phyloP scores from a whole-genome alignment of 345 rosid genomes.

The Cochlearia excelsa region DNA sequence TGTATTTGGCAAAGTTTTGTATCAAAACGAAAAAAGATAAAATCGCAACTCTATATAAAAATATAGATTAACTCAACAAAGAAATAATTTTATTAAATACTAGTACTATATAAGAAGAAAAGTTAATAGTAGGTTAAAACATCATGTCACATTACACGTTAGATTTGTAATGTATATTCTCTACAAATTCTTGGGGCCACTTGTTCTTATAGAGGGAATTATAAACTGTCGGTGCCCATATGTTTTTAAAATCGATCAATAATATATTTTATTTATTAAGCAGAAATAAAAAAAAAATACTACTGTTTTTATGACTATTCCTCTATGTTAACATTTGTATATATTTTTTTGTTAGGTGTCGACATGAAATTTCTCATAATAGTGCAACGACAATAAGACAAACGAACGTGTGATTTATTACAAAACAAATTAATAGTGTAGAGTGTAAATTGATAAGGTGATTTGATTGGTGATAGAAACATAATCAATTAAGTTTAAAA shows the following conservation, averaged over 20 bases:
- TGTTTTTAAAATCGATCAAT: not conserved
- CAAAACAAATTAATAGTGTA: not conserved
- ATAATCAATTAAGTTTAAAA: not conserved
- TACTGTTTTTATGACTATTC: no score
- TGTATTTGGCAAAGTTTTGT: no score
- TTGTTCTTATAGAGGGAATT: not conserved
- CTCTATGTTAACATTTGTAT: no score
- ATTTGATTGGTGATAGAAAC: constrained; percentile 6
- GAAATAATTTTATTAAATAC: no score
- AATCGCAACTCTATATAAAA: no score
- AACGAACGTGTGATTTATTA: constrained; percentile 8
- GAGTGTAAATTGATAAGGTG: not conserved
- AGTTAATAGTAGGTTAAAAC: not conserved
- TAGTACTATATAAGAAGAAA: not conserved
- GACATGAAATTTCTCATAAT: not conserved
- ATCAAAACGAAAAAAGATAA: no score
- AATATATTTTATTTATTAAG: not conserved
- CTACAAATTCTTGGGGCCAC: constrained; percentile 25
- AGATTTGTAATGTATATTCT: constrained; percentile 2
- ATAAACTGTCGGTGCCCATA: constrained; percentile 34
- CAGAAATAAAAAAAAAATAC: not conserved
- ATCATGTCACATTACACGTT: constrained; percentile 23
- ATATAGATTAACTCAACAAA: no score
- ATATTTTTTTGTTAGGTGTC: not conserved
- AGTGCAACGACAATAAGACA: constrained; percentile 6